These are phyloP conservation scores for Sporothrix brunneoviolacea DNA, from an alignment of 2,329 filamentous ascomycete species.

Conservation along the genomic window DNA sequence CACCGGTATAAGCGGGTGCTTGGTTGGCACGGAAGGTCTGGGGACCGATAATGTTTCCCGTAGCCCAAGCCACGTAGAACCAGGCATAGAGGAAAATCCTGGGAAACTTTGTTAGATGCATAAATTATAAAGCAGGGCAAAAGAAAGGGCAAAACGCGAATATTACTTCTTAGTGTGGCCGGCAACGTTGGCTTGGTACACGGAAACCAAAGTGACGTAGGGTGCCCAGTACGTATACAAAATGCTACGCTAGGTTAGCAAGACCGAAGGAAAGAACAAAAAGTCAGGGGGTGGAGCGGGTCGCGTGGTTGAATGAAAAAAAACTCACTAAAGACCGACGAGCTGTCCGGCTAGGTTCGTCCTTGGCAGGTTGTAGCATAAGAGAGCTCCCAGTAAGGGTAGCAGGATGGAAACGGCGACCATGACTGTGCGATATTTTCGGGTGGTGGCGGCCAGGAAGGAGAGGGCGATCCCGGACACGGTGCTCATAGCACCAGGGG, in stretches of 20 bases:
- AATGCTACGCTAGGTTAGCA: constrained; percentile 2
- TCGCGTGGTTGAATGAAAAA: not conserved
- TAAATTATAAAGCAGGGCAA: not conserved
- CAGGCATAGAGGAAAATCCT: constrained; percentile 15
- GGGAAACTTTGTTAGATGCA: not conserved
- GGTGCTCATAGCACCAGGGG: not conserved
- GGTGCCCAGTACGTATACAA: constrained; percentile 19
- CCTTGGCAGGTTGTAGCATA: constrained; percentile 27
- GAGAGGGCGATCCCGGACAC: constrained; percentile 19
- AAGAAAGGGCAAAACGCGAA: not conserved
- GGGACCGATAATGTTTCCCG: constrained; percentile 28
- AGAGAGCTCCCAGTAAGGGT: constrained; percentile 28
- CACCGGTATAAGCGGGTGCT: constrained; percentile 45
- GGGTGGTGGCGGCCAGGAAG: constrained; percentile 14
- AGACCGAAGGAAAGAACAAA: not conserved
- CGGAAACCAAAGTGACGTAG: constrained; percentile 19
- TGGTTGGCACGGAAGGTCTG: constrained; percentile 49
- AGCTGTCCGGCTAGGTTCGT: constrained; percentile 20
- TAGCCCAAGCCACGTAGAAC: constrained; percentile 30
- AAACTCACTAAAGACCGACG: constrained; percentile 18
- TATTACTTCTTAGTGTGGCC: constrained; percentile 19
- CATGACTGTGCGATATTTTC: constrained; percentile 18
- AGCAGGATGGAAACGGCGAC: constrained; percentile 27
- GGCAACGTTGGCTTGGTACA: constrained; percentile 19
- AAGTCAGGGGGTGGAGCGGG: not conserved